Conservation (phyloP, 2,329 filamentous ascomycete species). For the Pezicula carpinea region DNA sequence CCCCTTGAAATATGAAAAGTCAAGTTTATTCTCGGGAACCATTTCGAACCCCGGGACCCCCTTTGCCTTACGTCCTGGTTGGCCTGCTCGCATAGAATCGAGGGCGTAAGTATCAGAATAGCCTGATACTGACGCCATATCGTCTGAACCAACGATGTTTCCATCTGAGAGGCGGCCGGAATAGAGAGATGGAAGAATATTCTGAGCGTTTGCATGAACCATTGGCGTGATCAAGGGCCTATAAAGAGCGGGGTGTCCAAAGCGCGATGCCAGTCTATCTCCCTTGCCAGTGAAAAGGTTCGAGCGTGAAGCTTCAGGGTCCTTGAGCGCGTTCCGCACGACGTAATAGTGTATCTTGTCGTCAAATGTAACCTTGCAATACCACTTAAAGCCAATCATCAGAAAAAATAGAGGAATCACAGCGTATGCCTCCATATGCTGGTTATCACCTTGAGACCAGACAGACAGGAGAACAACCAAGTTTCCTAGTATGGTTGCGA, state of each 20-base stretch:
- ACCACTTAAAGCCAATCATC: constrained; percentile 80
- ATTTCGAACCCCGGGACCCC: constrained; percentile 76
- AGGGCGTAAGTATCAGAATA: constrained; percentile 81
- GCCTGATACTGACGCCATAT: constrained; percentile 56
- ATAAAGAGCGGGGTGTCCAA: constrained; percentile 88
- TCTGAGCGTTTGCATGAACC: constrained; percentile 88
- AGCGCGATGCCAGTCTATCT: constrained; percentile 70
- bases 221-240: constrained; percentile 88
- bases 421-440: constrained; percentile 57
- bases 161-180: constrained; percentile 71
- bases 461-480: constrained; percentile 72
- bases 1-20: constrained; percentile 89
- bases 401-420: constrained; percentile 73
- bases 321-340: constrained; percentile 50
- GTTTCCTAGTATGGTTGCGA: constrained; percentile 74
- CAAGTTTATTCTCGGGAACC: constrained; percentile 80
- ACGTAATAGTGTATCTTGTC: constrained; percentile 76
- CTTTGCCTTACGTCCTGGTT: constrained; percentile 34
- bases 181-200: constrained; percentile 81
- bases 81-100: constrained; percentile 63
- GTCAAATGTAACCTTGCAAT: constrained; percentile 74
- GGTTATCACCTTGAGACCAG: constrained; percentile 62
- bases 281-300: constrained; percentile 52
- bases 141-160: constrained; percentile 51
- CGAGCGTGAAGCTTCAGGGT: constrained; percentile 36